Evolutionary conservation across 2,329 filamentous ascomycete species (phyloP), one percentile per base, ranked within the genome.

Genomic region (Calonectria ilicicola): DNA sequence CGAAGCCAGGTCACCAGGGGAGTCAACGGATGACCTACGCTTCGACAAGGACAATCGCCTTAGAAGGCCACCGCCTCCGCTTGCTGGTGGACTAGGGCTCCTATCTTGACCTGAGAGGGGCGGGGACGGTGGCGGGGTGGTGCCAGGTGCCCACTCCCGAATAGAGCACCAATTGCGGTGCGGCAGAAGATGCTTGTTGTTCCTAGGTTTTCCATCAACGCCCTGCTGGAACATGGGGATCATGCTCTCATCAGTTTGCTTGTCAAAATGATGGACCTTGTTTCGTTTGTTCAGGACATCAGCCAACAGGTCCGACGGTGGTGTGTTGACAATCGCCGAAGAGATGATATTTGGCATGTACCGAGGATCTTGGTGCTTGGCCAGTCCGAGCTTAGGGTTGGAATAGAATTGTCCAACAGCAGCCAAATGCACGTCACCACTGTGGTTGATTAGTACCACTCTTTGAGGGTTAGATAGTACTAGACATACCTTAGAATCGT

Each of bases 301-400:
- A 6, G 95, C 95, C 86, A 98, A 89, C 80, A 97, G 87, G 65
- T 97, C 94, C 0, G 96, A 93, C 21, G 96, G 95, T 6, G 97
- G 97, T 17, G 93, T 92, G 81, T 99, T 98, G 78, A 94, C 96
- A 81, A 99, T 98, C 15, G 96, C 95, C 0, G 96, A 98, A 1
- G 95, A 97, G 77, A 98, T 92, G 72, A 99, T 86, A 79, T 99
- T 99, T 5, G 95, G 94, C 93, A 99, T 99, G 82, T 99, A 99
- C 74, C 97, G 91, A 80, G 97, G 96, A 82, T 99, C 97, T 76
- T 92, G 92, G 84, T 98, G 95, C 83, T 98, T 98, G 3, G 94
- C 87, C 38, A 98, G 87, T 7, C 85, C 85, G 26, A 96, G 87
- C 83, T 95, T 97, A 17, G 95, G 93, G 81, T 97, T 97, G 12